phyloP scores from a whole-genome alignment of 306 rosid species.

The Inga oerstediana region DNA sequence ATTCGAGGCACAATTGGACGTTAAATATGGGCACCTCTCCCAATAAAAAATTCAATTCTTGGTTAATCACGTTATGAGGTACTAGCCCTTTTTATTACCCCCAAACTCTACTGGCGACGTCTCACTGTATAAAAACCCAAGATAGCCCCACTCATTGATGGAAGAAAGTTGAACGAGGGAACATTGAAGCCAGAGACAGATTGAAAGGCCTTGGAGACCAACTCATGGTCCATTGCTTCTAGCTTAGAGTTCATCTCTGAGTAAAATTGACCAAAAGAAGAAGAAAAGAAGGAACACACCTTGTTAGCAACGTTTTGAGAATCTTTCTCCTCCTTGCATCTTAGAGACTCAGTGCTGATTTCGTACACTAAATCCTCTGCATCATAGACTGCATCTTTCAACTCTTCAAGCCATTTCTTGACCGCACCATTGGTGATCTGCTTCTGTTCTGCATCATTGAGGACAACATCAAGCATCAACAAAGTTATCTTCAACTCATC shows the following conservation, averaged over 20 bases:
- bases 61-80: too few species aligned
- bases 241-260: constrained; percentile 36
- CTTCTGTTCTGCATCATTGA: constrained; percentile 34
- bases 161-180: too few species aligned
- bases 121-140: too few species aligned
- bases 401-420: constrained; percentile 32
- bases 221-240: constrained; percentile 29
- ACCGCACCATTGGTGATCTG: neutral
- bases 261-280: constrained; percentile 26
- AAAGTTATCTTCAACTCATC: constrained; percentile 16
- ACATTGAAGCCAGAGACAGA: too few species aligned
- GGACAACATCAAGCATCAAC: constrained; percentile 19
- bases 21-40: too few species aligned
- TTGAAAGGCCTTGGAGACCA: too few species aligned
- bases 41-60: too few species aligned
- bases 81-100: too few species aligned
- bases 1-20: too few species aligned
- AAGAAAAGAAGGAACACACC: constrained; percentile 30
- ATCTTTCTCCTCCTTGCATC: neutral
- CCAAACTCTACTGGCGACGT: too few species aligned
- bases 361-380: constrained; percentile 28
- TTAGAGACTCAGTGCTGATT: constrained; percentile 12
- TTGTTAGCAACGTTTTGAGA: neutral
- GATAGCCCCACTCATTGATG: too few species aligned
- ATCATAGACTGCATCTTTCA: constrained; percentile 11